A percentile compares a stretch with the other conserved stretches of the same genome.
phyloP scores from a whole-genome alignment of 352 stramenopile genomes.

The Albugo candida region DNA sequence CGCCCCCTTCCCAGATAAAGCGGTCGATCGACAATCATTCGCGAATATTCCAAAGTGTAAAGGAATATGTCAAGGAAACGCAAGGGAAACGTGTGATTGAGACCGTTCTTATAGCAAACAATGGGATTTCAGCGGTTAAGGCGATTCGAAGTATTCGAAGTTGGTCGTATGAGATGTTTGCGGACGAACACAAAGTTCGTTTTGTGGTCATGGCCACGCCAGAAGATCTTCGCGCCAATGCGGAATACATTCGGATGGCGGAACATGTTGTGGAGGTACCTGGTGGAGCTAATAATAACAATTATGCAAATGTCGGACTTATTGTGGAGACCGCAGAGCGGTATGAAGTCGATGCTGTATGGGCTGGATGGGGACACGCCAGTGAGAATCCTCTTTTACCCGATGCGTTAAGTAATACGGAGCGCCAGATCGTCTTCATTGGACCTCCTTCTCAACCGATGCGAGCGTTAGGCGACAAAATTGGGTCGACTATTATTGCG shows the following conservation, averaged over 20 bases:
- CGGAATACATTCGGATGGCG: constrained; percentile 99
- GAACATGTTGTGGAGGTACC: constrained; percentile 99
- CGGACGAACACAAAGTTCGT: constrained; percentile 81
- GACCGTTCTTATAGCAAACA: constrained; percentile 99
- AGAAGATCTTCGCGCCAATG: constrained; percentile 97
- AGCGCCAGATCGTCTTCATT: constrained; percentile 96
- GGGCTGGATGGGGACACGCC: constrained; percentile 97
- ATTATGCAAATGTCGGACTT: constrained; percentile 99
- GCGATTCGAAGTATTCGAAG: constrained; percentile 96
- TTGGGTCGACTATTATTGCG: constrained; percentile 99
- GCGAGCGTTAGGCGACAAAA: constrained; percentile 98
- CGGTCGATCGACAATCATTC: constrained; percentile 1
- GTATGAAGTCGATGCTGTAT: constrained; percentile 94
- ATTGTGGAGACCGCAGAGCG: constrained; percentile 96
- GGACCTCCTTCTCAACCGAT: constrained; percentile 95
- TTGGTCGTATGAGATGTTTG: constrained; percentile 98
- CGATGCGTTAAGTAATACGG: constrained; percentile 80
- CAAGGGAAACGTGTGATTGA: constrained; percentile 83
- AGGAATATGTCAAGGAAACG: constrained; percentile 83
- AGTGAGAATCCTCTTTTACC: constrained; percentile 96
- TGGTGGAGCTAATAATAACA: constrained; percentile 99
- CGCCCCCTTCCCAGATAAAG: neutral
- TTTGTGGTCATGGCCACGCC: constrained; percentile 99
- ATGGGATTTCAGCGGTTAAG: constrained; percentile 99
- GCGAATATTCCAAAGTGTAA: constrained; percentile 64